Percentiles rank a stretch among this genome's conserved stretches.
These are phyloP conservation scores for Aspergillus puulaauensis DNA, from an alignment of 2,329 filamentous ascomycete species.

Conservation along the genomic window DNA sequence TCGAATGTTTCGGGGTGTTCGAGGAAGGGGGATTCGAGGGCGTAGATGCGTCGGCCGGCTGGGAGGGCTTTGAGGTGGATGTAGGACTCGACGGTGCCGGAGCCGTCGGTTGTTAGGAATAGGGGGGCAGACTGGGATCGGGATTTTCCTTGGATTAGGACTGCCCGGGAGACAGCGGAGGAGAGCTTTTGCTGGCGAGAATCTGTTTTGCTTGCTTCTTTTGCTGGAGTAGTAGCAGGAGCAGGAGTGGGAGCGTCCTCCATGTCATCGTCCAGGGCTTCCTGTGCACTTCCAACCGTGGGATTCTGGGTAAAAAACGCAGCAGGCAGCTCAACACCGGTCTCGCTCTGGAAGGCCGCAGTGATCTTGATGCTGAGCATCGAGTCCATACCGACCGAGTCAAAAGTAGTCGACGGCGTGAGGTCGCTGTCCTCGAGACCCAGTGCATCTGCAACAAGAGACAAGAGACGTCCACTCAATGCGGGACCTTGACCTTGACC, in stretches of 20 bases:
- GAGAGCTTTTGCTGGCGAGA: background rate
- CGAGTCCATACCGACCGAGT: conserved; percentile 1
- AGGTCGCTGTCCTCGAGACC: background rate
- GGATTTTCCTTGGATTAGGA: conserved; percentile 7
- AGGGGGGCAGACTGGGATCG: background rate
- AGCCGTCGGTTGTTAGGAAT: conserved; percentile 8
- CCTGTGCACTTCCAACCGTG: background rate
- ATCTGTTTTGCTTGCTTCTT: background rate
- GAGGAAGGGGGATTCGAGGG: conserved; percentile 7
- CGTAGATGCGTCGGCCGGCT: conserved; percentile 7
- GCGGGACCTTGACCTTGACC: background rate
- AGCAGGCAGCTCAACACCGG: background rate
- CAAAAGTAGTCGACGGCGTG: background rate
- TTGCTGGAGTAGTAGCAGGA: background rate
- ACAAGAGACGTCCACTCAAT: background rate
- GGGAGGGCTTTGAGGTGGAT: conserved; percentile 6
- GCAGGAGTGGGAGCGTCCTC: background rate
- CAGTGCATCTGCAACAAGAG: background rate
- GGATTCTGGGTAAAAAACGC: background rate
- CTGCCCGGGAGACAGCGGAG: background rate
- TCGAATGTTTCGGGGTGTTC: background rate
- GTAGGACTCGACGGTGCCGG: conserved; percentile 8
- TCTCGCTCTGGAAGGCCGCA: background rate
- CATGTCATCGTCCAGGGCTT: background rate
- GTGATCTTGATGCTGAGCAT: conserved; percentile 3